phyloP scores from a whole-genome alignment of 192 early-diverging fungal genomes.

The Coemansia sp. region DNA sequence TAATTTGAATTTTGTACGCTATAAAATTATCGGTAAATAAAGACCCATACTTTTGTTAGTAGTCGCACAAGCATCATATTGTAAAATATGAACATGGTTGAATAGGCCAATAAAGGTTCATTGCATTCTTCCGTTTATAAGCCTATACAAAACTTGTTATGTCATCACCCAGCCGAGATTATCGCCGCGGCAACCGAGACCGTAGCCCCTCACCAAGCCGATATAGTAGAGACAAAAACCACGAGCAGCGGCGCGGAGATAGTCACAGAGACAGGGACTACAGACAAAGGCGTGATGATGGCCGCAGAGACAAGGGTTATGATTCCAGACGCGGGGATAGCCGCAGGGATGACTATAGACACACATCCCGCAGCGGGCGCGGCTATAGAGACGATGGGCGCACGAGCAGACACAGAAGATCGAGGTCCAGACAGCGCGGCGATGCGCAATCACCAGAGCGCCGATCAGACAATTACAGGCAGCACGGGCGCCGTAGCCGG shows the following conservation, averaged over 20 bases:
- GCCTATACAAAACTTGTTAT: too few relatives aligned
- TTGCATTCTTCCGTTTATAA: too few relatives aligned
- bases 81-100: too few relatives aligned
- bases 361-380: not conserved
- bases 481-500: not conserved
- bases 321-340: not conserved
- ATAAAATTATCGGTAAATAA: too few relatives aligned
- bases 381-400: not conserved
- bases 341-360: not conserved
- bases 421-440: not conserved
- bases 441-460: not conserved
- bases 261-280: not conserved
- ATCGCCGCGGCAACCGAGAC: not conserved
- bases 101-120: too few relatives aligned
- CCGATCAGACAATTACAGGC: not conserved
- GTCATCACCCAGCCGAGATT: not conserved
- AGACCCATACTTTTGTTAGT: too few relatives aligned
- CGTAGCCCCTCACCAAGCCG: not conserved
- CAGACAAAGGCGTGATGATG: not conserved
- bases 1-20: too few relatives aligned
- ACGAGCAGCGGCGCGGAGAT: not conserved
- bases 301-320: not conserved
- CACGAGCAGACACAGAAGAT: not conserved
- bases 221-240: not conserved
- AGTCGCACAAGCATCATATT: too few relatives aligned